phyloP scores from a whole-genome alignment of 768 basidiomycete genomes.

The Auricularia sp. region DNA sequence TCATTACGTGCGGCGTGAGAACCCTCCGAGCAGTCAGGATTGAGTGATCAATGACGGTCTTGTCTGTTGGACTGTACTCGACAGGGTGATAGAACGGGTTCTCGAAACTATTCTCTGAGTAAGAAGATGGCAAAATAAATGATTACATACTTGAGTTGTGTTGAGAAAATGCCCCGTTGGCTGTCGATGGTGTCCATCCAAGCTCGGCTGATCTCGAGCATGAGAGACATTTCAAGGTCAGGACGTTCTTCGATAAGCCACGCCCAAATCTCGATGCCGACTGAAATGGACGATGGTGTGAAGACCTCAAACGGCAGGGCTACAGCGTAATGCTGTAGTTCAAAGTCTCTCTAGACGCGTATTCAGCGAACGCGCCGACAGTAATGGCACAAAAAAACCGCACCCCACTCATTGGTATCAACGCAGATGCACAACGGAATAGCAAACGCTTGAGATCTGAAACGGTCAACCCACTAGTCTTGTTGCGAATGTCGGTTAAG shows the following conservation, averaged over 20 bases:
- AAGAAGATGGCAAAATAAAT: background rate
- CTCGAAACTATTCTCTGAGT: slow-evolving; percentile 43
- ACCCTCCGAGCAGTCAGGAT: slow-evolving; percentile 59
- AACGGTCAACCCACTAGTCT: slow-evolving; percentile 63
- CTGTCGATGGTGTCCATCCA: slow-evolving; percentile 78
- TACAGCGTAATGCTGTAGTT: slow-evolving; percentile 79
- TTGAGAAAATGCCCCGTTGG: slow-evolving; percentile 76
- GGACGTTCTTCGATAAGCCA: slow-evolving; percentile 89
- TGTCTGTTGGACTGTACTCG: slow-evolving; percentile 84
- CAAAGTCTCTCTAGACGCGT: slow-evolving; percentile 60
- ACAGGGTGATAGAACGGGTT: slow-evolving; percentile 85
- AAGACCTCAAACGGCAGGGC: slow-evolving; percentile 81
- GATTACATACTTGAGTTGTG: slow-evolving; percentile 58
- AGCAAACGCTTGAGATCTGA: slow-evolving; percentile 77
- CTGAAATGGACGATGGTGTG: slow-evolving; percentile 73
- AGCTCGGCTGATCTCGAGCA: slow-evolving; percentile 75
- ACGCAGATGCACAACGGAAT: slow-evolving; percentile 73
- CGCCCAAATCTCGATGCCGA: slow-evolving; percentile 91
- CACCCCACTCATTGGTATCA: slow-evolving; percentile 53
- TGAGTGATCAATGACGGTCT: slow-evolving; percentile 67
- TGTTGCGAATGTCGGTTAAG: slow-evolving; percentile 56
- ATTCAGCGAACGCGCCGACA: background rate
- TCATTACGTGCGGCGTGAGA: slow-evolving; percentile 70
- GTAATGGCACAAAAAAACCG: slow-evolving; percentile 25
- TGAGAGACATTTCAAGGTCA: slow-evolving; percentile 68